phyloP scores from a whole-genome alignment of 2,329 filamentous ascomycete genomes.

The Cylindrodendrum hubeiense region DNA sequence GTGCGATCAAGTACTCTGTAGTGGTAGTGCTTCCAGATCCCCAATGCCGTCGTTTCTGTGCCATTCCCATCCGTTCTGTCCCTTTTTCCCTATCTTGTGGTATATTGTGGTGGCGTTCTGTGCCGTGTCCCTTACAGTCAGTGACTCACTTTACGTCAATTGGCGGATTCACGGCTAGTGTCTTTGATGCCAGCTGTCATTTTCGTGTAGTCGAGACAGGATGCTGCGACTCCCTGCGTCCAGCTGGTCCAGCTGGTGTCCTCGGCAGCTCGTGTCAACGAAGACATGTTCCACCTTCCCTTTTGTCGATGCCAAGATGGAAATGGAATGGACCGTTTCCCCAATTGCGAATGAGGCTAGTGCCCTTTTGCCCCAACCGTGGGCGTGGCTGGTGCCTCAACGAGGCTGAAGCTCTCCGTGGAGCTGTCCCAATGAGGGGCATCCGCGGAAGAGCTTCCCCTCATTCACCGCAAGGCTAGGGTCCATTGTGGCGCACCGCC shows the following conservation, averaged over 20 bases:
- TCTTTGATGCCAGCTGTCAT: neutral
- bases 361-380: constrained; percentile 1
- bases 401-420: constrained; percentile 6
- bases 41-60: neutral
- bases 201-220: neutral
- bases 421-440: neutral
- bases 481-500: constrained; percentile 9
- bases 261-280: neutral
- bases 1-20: neutral
- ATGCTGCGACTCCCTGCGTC: neutral
- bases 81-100: neutral
- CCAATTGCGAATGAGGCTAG: constrained; percentile 19
- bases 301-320: neutral
- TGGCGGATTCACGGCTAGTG: neutral
- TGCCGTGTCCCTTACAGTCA: constrained; percentile 5
- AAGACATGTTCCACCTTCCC: neutral
- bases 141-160: constrained; percentile 20
- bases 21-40: neutral
- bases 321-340: neutral
- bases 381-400: neutral
- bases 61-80: neutral
- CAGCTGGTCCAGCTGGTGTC: no score
- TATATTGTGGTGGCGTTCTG: constrained; percentile 9
- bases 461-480: constrained; percentile 13
- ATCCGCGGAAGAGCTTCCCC: neutral